Evolutionary conservation across 768 basidiomycete genomes (phyloP).

Genomic region (Agaricus sinodeliciosus): DNA sequence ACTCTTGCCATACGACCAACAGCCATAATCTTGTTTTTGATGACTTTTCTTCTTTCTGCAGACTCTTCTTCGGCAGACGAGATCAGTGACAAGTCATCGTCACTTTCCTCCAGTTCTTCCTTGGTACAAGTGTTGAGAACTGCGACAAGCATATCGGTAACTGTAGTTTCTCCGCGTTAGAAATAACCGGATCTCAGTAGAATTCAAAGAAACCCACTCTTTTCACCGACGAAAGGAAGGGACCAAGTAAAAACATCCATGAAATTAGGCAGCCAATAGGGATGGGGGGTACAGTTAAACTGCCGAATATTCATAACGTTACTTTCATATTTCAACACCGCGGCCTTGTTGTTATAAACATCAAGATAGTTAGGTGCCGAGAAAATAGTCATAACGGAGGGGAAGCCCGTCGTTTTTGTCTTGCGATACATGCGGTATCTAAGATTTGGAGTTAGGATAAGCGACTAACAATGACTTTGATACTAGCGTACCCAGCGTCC

Average conservation of each 20-base stretch:
- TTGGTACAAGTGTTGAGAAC: conserved; percentile 94
- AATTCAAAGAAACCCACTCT: conserved; percentile 52
- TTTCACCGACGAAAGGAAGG: conserved; percentile 96
- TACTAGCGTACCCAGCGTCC: conserved; percentile 77
- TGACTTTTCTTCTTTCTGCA: conserved; percentile 76
- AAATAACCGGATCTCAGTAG: neutral
- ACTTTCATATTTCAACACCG: conserved; percentile 97
- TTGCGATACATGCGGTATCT: conserved; percentile 99
- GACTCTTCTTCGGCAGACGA: conserved; percentile 41
- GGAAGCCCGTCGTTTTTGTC: conserved; percentile 96
- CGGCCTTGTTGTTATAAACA: conserved; percentile 98
- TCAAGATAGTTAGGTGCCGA: conserved; percentile 98
- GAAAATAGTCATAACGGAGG: conserved; percentile 99
- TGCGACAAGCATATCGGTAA: conserved; percentile 98
- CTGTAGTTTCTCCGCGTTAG: conserved; percentile 32
- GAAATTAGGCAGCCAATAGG: conserved; percentile 98
- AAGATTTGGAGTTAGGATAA: neutral
- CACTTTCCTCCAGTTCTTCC: conserved; percentile 89
- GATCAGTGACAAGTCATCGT: conserved; percentile 42
- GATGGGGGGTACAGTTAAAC: conserved; percentile 94
- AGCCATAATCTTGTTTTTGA: conserved; percentile 98
- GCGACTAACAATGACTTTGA: neutral
- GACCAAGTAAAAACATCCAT: conserved; percentile 99
- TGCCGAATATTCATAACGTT: conserved; percentile 99
- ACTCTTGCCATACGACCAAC: conserved; percentile 96